Evolutionary conservation across 2,329 filamentous ascomycete genomes (phyloP).

Genomic region (Aspergillus carbonarius): DNA sequence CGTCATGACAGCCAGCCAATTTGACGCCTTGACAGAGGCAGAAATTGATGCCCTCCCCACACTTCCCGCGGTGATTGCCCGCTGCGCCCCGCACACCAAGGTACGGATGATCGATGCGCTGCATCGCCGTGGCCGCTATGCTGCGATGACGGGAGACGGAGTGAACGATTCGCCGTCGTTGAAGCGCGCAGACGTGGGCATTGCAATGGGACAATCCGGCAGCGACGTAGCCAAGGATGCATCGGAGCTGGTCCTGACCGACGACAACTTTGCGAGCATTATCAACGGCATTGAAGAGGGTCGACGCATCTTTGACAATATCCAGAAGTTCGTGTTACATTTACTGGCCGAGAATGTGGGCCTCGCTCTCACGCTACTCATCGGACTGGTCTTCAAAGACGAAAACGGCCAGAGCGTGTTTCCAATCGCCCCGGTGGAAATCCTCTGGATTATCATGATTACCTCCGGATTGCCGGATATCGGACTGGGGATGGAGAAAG

Average conservation of each 20-base stretch:
- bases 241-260: conserved; percentile 67
- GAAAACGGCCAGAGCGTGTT: conserved; percentile 71
- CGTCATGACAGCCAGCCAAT: conserved; percentile 73
- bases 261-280: conserved; percentile 87
- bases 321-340: conserved; percentile 83
- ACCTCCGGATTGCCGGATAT: conserved; percentile 87
- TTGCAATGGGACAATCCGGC: conserved; percentile 79
- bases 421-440: conserved; percentile 79
- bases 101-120: conserved; percentile 77
- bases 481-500: conserved; percentile 77
- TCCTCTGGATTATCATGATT: conserved; percentile 93
- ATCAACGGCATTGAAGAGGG: conserved; percentile 81
- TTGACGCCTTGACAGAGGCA: conserved; percentile 72
- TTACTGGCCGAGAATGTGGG: conserved; percentile 79
- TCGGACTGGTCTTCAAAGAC: conserved; percentile 81
- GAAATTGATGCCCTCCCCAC: conserved; percentile 65
- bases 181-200: conserved; percentile 79
- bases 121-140: conserved; percentile 63
- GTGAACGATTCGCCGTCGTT: conserved; percentile 85
- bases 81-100: conserved; percentile 64
- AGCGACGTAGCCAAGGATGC: conserved; percentile 76
- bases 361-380: conserved; percentile 76
- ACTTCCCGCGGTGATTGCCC: conserved; percentile 58
- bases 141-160: conserved; percentile 86
- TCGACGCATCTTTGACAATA: conserved; percentile 83